Evolutionary conservation across 768 basidiomycete species (phyloP).

Genomic region (Termitomyces titanicus): DNA sequence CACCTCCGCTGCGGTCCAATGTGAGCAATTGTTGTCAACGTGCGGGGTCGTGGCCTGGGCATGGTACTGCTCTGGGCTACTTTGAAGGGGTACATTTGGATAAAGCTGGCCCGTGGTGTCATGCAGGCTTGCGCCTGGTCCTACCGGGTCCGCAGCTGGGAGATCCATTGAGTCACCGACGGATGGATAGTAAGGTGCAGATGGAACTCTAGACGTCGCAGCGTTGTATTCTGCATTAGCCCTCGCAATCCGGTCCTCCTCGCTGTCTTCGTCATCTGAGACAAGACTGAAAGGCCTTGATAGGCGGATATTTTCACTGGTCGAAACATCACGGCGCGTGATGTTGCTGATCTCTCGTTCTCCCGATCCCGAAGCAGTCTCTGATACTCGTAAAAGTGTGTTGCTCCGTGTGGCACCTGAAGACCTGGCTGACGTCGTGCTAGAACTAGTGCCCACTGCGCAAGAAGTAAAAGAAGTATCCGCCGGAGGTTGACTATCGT

Average conservation of each 20-base stretch:
- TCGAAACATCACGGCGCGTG: not conserved
- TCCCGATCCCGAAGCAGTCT: constrained; percentile 7
- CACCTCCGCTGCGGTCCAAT: constrained; percentile 4
- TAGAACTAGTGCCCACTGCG: constrained; percentile 3
- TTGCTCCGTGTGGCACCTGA: constrained; percentile 6
- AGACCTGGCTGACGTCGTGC: constrained; percentile 2
- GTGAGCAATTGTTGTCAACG: constrained; percentile 1
- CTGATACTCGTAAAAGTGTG: constrained; percentile 7
- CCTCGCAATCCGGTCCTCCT: constrained; percentile 33
- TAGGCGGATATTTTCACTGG: not conserved
- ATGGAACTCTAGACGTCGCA: constrained; percentile 25
- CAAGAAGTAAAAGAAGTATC: constrained; percentile 3
- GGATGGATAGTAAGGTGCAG: constrained; percentile 22
- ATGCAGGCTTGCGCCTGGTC: not conserved
- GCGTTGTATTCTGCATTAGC: constrained; percentile 42
- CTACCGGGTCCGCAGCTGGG: not conserved
- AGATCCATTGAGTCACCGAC: constrained; percentile 6
- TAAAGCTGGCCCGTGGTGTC: constrained; percentile 10
- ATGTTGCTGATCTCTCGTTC: not conserved
- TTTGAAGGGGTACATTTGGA: constrained; percentile 15
- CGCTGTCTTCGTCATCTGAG: constrained; percentile 37
- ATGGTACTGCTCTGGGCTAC: constrained; percentile 18
- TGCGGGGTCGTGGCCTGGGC: not conserved
- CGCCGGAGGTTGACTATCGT: constrained; percentile 2
- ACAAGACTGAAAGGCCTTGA: constrained; percentile 22